Percentiles rank a stretch among this genome's conserved stretches.
These are phyloP conservation scores for Solanum pimpinellifolium DNA, from an alignment of 257 asterid genomes.

Conservation along the genomic window DNA sequence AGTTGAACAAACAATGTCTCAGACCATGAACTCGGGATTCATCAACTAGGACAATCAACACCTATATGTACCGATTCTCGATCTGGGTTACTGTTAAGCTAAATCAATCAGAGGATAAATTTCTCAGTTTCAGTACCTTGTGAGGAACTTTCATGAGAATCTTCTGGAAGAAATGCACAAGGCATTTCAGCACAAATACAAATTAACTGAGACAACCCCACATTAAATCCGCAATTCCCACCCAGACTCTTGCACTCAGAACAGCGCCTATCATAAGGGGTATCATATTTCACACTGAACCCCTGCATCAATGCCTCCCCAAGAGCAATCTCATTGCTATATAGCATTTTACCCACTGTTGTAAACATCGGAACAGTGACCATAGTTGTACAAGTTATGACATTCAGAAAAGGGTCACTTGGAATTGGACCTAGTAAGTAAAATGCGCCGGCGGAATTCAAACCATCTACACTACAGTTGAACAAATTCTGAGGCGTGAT, in stretches of 20 bases:
- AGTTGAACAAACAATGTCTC: background rate
- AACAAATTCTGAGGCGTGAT: conserved; percentile 23
- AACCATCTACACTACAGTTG: conserved; percentile 8
- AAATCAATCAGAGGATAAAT: background rate
- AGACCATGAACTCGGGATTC: background rate
- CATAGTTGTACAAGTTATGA: conserved; percentile 15
- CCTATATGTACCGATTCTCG: background rate
- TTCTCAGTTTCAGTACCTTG: background rate
- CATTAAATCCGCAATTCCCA: conserved; percentile 50
- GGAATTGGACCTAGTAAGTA: conserved; percentile 39
- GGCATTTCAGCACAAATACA: conserved; percentile 45
- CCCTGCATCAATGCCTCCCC: conserved; percentile 43
- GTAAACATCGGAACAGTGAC: conserved; percentile 29
- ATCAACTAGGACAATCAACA: background rate
- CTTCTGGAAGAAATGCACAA: conserved; percentile 17
- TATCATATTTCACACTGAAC: conserved; percentile 40
- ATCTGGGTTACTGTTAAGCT: background rate
- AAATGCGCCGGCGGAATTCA: conserved; percentile 23
- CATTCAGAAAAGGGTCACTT: conserved; percentile 21
- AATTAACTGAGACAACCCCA: conserved; percentile 14
- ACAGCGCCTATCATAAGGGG: conserved; percentile 32
- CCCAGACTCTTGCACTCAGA: conserved; percentile 26
- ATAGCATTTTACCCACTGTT: conserved; percentile 14
- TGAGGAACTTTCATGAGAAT: background rate
- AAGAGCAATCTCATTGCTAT: conserved; percentile 13